phyloP scores from a whole-genome alignment of 192 early-diverging fungal genomes.

The Dispira simplex region DNA sequence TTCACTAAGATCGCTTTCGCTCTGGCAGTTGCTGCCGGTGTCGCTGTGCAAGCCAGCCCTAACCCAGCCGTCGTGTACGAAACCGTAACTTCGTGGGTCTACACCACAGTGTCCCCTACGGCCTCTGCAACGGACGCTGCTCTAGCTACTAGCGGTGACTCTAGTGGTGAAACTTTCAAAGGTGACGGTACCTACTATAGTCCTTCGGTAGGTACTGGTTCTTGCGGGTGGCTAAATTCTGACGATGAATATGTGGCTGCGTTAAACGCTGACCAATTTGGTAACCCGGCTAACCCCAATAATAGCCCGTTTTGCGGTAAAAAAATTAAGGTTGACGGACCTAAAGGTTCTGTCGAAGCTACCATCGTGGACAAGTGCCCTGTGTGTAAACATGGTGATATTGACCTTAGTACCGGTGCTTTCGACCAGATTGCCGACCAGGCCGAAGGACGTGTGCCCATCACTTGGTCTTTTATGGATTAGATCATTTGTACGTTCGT shows the following conservation, averaged over 20 bases:
- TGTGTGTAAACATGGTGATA: conserved; percentile 25
- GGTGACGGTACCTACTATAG: conserved; percentile 42
- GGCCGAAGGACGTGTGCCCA: conserved; percentile 27
- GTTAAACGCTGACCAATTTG: conserved; percentile 37
- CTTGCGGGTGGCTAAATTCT: conserved; percentile 30
- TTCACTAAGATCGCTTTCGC: not conserved
- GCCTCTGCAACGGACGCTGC: not conserved
- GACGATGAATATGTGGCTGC: conserved; percentile 35
- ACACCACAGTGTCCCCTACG: not conserved
- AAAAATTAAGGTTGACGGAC: conserved; percentile 20
- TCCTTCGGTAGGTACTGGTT: conserved; percentile 26
- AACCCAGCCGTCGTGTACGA: not conserved
- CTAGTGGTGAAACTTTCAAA: conserved; percentile 17
- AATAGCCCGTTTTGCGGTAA: conserved; percentile 32
- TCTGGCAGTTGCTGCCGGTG: not conserved
- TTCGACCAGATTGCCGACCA: conserved; percentile 35
- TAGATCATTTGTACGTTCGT: conserved; percentile 11
- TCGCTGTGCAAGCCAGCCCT: not conserved
- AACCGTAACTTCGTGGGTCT: not conserved
- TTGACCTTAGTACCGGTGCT: conserved; percentile 34
- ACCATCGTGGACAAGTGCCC: conserved; percentile 37
- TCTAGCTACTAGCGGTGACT: not conserved
- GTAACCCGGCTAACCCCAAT: conserved; percentile 24
- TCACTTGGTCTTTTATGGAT: conserved; percentile 32
- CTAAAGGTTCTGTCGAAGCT: conserved; percentile 26